A percentile compares a stretch with the other conserved stretches of the same genome.
These are phyloP conservation scores for Cyclotella cryptica DNA, from an alignment of 108 stramenopile genomes.

Conservation along the genomic window DNA sequence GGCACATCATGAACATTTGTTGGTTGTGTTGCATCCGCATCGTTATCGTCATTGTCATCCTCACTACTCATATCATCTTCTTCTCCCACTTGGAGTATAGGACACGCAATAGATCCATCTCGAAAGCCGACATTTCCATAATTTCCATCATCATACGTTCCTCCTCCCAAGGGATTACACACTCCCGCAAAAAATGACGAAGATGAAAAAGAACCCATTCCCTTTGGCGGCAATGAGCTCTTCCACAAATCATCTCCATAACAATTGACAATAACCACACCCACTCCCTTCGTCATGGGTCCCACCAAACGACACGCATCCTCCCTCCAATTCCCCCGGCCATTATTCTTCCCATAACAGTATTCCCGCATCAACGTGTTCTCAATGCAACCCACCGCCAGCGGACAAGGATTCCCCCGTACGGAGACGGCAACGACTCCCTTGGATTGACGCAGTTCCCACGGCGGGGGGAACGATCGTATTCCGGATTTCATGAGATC, in stretches of 20 bases:
- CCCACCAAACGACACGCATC: slow-evolving; percentile 45
- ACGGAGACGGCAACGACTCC: slow-evolving; percentile 63
- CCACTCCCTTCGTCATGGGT: slow-evolving; percentile 69
- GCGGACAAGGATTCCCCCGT: slow-evolving; percentile 73
- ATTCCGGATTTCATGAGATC: slow-evolving; percentile 87
- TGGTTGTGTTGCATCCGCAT: slow-evolving; percentile 1
- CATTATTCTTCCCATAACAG: slow-evolving; percentile 37
- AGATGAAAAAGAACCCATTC: slow-evolving; percentile 2
- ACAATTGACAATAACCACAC: slow-evolving; percentile 67
- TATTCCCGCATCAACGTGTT: slow-evolving; percentile 40
- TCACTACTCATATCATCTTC: slow-evolving; percentile 33
- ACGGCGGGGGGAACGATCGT: slow-evolving; percentile 50
- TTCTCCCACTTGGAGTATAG: slow-evolving; percentile 32
- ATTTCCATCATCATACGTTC: slow-evolving; percentile 68
- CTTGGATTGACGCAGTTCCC: slow-evolving; percentile 44
- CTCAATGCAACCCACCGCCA: slow-evolving; percentile 72
- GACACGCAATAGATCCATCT: slow-evolving; percentile 60
- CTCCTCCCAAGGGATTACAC: slow-evolving; percentile 56
- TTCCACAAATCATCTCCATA: slow-evolving; percentile 90
- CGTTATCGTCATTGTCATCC: slow-evolving; percentile 18
- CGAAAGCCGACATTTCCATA: slow-evolving; percentile 85
- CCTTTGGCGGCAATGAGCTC: slow-evolving; percentile 32
- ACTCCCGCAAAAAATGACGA: slow-evolving; percentile 2
- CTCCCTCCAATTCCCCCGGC: slow-evolving; percentile 2
- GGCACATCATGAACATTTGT: background rate